These are phyloP conservation scores for Trichophyton equinum DNA, from an alignment of 2,329 filamentous ascomycete species.

Conservation along the genomic window DNA sequence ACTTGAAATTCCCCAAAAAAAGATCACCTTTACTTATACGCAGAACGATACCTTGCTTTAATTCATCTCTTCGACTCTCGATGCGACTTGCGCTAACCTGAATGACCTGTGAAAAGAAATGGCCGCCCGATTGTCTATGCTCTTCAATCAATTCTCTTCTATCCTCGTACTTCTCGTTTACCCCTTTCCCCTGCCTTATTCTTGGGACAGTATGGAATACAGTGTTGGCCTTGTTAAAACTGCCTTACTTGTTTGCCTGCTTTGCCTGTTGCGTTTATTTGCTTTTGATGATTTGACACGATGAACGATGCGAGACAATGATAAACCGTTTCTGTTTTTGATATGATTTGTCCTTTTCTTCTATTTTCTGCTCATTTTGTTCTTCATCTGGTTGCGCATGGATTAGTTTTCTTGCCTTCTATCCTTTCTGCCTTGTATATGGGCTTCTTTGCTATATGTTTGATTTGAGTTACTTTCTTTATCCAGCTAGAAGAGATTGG, in stretches of 20 bases:
- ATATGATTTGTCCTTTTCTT: slow-evolving; percentile 1
- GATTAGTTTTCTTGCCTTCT: background rate
- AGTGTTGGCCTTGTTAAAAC: background rate
- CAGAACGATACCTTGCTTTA: background rate
- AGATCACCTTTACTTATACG: background rate
- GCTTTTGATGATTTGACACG: slow-evolving; percentile 1
- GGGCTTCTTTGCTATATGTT: background rate
- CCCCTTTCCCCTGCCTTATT: background rate
- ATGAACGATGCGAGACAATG: slow-evolving; percentile 4
- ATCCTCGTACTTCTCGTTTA: background rate
- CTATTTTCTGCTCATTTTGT: background rate
- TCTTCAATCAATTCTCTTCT: background rate
- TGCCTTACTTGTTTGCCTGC: no score
- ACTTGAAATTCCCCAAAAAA: background rate
- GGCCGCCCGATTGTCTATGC: background rate
- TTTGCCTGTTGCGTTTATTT: background rate
- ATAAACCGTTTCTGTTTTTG: background rate
- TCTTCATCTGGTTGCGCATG: background rate
- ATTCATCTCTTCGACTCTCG: background rate
- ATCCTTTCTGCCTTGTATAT: background rate
- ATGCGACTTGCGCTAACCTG: background rate
- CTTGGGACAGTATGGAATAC: background rate
- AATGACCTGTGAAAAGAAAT: background rate
- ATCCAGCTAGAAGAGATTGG: background rate
- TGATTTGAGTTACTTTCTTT: background rate